These are phyloP conservation scores for Raphanus raphanistrum DNA, from an alignment of 345 rosid genomes.

Conservation along the genomic window DNA sequence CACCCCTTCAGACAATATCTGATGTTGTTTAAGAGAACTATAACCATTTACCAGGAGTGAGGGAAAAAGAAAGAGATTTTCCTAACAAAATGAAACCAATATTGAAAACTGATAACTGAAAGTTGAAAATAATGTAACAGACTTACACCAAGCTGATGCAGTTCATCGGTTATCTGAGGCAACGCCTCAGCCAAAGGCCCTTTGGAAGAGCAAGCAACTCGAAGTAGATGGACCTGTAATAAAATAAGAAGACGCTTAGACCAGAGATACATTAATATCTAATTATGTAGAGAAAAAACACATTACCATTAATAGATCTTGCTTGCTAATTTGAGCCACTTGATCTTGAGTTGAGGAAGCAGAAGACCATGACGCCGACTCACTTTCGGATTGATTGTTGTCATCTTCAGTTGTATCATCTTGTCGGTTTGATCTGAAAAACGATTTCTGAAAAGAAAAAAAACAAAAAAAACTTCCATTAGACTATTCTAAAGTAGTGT, in stretches of 20 bases:
- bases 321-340: conserved; percentile 52
- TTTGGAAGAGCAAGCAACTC: conserved; percentile 74
- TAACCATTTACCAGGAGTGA: conserved; percentile 21
- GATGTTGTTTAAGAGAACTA: conserved; percentile 36
- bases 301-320: conserved; percentile 73
- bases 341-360: conserved; percentile 47
- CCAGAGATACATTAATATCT: neutral
- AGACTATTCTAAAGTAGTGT: neutral
- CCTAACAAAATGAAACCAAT: neutral
- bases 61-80: neutral
- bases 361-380: conserved; percentile 53
- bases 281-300: conserved; percentile 1
- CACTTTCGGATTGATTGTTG: conserved; percentile 43
- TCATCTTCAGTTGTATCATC: conserved; percentile 42
- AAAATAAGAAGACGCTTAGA: conserved; percentile 3
- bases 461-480: neutral
- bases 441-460: neutral
- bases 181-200: conserved; percentile 65
- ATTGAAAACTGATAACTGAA: neutral
- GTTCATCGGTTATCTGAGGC: conserved; percentile 70
- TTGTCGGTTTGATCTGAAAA: conserved; percentile 16
- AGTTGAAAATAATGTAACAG: conserved; percentile 5
- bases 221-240: conserved; percentile 79
- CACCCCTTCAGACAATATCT: conserved; percentile 73
- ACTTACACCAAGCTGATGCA: conserved; percentile 82